A percentile compares a stretch with the other conserved stretches of the same genome.
phyloP scores from a whole-genome alignment of 192 early-diverging fungal species.

The Chytriomyces sp. region DNA sequence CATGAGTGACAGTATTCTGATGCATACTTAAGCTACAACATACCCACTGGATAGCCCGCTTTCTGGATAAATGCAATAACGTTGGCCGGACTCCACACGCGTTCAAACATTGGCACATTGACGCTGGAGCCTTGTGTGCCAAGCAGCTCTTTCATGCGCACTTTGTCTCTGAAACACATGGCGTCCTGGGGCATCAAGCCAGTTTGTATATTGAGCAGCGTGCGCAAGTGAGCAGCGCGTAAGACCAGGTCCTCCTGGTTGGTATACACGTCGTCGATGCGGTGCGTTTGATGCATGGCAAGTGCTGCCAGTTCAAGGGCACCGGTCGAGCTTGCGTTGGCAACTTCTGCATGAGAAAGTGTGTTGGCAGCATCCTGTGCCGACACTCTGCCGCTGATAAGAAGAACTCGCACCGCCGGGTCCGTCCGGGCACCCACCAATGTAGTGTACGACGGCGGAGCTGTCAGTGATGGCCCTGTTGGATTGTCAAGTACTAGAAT shows the following conservation, averaged over 20 bases:
- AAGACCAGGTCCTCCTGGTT: slow-evolving; percentile 53
- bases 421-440: no score
- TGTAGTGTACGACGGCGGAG: no score
- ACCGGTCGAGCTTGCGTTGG: slow-evolving; percentile 34
- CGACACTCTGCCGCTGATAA: background rate
- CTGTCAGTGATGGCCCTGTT: no score
- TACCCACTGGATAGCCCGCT: slow-evolving; percentile 36
- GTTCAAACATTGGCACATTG: slow-evolving; percentile 40
- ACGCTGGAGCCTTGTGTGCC: slow-evolving; percentile 20
- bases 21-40: background rate
- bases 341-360: slow-evolving; percentile 36
- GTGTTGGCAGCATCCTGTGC: slow-evolving; percentile 17
- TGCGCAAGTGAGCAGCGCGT: slow-evolving; percentile 43
- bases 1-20: background rate
- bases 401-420: background rate
- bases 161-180: slow-evolving; percentile 45
- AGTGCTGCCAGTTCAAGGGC: slow-evolving; percentile 40
- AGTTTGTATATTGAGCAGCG: slow-evolving; percentile 27
- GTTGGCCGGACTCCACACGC: slow-evolving; percentile 40
- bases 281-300: slow-evolving; percentile 39
- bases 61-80: slow-evolving; percentile 36
- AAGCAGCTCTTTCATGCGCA: slow-evolving; percentile 40
- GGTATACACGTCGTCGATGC: slow-evolving; percentile 50
- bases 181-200: slow-evolving; percentile 18
- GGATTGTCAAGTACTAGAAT: no score